A percentile compares a stretch with the other conserved stretches of the same genome.
These are phyloP conservation scores for Adansonia gregorii DNA, from an alignment of 441 rosid genomes.

Conservation along the genomic window DNA sequence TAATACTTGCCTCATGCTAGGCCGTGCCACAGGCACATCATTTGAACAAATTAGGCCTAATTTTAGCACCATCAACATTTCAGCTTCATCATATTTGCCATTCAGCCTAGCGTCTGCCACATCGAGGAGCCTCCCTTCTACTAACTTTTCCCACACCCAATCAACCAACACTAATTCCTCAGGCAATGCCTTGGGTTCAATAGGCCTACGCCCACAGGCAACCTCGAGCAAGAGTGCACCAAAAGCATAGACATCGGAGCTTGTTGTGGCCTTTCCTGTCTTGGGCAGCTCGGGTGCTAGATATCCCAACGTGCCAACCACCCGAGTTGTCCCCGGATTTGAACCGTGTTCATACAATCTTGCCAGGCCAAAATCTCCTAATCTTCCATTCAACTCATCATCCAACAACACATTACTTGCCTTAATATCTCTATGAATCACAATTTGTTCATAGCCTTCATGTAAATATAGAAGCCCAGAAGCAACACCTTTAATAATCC, in stretches of 20 bases:
- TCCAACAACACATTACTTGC: conserved; percentile 81
- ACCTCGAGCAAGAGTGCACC: conserved; percentile 84
- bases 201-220: conserved; percentile 74
- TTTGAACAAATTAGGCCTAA: conserved; percentile 81
- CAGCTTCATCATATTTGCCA: conserved; percentile 46
- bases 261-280: conserved; percentile 71
- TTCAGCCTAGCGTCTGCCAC: conserved; percentile 54
- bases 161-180: conserved; percentile 76
- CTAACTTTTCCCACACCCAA: conserved; percentile 61
- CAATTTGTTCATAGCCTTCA: conserved; percentile 79
- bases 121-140: conserved; percentile 46
- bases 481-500: conserved; percentile 71
- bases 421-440: conserved; percentile 81
- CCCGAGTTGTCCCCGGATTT: conserved; percentile 75
- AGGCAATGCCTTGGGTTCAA: conserved; percentile 50
- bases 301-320: conserved; percentile 88
- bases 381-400: conserved; percentile 55
- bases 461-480: conserved; percentile 75
- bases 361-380: conserved; percentile 89
- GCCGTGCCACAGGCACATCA: conserved; percentile 51
- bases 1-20: conserved; percentile 67
- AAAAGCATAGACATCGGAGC: conserved; percentile 80
- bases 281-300: conserved; percentile 81
- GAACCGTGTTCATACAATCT: conserved; percentile 80
- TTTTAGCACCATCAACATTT: conserved; percentile 54